phyloP scores from a whole-genome alignment of 148 eudicot species.

The Talinum fruticosum region DNA sequence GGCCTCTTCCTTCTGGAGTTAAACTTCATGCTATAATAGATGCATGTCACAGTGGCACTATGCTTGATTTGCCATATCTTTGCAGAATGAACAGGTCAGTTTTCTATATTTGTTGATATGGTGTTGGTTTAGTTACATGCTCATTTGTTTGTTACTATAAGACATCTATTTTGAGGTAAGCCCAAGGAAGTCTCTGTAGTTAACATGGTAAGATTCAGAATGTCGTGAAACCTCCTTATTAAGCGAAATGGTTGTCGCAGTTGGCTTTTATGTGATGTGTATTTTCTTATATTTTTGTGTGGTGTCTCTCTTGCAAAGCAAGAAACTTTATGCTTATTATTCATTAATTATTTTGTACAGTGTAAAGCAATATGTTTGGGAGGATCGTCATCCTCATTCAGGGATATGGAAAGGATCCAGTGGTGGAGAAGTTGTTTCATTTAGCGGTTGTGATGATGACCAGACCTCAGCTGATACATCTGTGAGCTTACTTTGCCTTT shows the following conservation, averaged over 20 bases:
- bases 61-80: constrained; percentile 80
- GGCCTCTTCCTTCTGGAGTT: constrained; percentile 83
- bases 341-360: constrained; percentile 32
- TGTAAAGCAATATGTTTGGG: constrained; percentile 86
- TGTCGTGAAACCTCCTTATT: neutral
- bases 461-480: constrained; percentile 97
- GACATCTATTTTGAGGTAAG: neutral
- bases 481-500: constrained; percentile 43
- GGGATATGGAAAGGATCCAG: constrained; percentile 90
- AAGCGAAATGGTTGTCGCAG: neutral
- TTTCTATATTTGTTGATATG: neutral
- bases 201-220: neutral
- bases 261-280: too few species aligned
- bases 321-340: neutral
- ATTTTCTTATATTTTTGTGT: neutral
- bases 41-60: constrained; percentile 98
- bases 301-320: neutral
- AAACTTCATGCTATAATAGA: constrained; percentile 95
- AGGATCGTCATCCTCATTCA: constrained; percentile 92
- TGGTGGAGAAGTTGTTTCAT: constrained; percentile 94
- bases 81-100: constrained; percentile 89
- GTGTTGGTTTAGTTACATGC: neutral
- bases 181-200: neutral
- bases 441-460: constrained; percentile 96
- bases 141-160: neutral